phyloP scores from a whole-genome alignment of 768 basidiomycete species.

The Trametes cubensis region DNA sequence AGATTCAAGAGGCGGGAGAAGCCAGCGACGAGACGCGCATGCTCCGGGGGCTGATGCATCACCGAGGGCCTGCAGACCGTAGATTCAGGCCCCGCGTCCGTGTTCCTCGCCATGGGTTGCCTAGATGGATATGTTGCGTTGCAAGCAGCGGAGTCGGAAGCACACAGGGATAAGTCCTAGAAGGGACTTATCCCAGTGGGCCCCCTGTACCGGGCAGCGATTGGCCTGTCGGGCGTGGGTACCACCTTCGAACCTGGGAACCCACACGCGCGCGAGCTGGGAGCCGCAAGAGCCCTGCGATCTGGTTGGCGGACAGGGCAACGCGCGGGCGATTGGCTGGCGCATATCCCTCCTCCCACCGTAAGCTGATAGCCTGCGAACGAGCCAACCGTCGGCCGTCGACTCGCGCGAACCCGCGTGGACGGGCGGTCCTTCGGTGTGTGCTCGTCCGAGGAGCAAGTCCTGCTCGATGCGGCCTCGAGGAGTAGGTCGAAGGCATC shows the following conservation, averaged over 20 bases:
- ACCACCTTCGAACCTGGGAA: constrained; percentile 1
- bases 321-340: constrained; percentile 11
- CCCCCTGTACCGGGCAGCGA: neutral
- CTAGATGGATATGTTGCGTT: neutral
- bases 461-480: no score
- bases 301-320: constrained; percentile 1
- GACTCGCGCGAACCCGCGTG: neutral
- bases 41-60: no score
- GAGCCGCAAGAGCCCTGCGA: neutral
- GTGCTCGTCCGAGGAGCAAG: neutral
- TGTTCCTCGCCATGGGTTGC: no score
- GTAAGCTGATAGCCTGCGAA: neutral
- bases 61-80: no score
- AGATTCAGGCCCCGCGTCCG: no score
- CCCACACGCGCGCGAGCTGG: neutral
- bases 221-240: constrained; percentile 2
- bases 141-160: neutral
- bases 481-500: no score
- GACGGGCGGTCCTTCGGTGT: neutral
- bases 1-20: neutral
- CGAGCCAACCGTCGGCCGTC: neutral
- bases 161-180: neutral
- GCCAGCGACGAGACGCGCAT: no score
- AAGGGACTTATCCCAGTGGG: neutral
- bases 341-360: no score